Evolutionary conservation across 257 asterid genomes (phyloP).

Genomic region (Scutellaria barbata): DNA sequence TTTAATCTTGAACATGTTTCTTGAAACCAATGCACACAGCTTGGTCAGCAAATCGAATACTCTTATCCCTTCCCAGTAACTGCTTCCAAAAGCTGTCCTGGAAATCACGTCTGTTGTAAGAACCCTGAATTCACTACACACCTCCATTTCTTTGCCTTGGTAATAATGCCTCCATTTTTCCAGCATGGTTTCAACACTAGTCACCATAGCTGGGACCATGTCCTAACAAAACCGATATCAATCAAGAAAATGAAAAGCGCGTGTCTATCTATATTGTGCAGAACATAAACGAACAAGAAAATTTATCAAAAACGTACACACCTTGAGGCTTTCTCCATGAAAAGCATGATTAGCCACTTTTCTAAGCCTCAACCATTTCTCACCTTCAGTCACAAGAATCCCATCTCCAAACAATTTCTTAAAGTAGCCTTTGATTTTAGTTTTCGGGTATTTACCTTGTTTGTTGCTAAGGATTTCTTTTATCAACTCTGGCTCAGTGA

Average conservation of each 20-base stretch:
- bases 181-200: conserved; percentile 52
- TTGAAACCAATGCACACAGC: conserved; percentile 33
- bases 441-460: conserved; percentile 43
- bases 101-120: conserved; percentile 64
- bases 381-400: conserved; percentile 47
- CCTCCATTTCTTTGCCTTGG: conserved; percentile 52
- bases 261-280: not conserved
- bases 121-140: conserved; percentile 44
- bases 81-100: conserved; percentile 73
- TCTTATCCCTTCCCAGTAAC: conserved; percentile 57
- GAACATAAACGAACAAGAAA: not conserved
- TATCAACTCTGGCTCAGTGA: conserved; percentile 57
- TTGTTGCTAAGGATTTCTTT: conserved; percentile 57
- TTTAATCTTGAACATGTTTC: conserved; percentile 29
- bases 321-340: conserved; percentile 62
- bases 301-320: conserved; percentile 14
- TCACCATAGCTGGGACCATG: conserved; percentile 59
- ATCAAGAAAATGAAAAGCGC: not conserved
- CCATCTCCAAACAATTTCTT: conserved; percentile 59
- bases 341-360: conserved; percentile 65
- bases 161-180: conserved; percentile 43
- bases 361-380: conserved; percentile 58
- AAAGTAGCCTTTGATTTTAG: not conserved
- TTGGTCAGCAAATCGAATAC: conserved; percentile 50
- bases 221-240: conserved; percentile 34